phyloP scores from a whole-genome alignment of 1,139 yeast genomes.

The Lodderomyces theae region DNA sequence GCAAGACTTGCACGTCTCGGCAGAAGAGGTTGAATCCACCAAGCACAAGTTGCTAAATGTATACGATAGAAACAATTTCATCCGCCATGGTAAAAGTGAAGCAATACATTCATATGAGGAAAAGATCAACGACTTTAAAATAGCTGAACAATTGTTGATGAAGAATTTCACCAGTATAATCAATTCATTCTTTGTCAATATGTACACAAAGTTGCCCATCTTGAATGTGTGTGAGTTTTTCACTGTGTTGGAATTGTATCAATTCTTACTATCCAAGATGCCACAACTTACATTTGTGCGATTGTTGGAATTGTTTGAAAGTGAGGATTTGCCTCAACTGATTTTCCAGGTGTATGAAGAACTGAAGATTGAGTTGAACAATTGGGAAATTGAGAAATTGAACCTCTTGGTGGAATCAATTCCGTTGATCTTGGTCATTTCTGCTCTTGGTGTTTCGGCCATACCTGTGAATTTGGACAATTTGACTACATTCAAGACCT shows the following conservation, averaged over 20 bases:
- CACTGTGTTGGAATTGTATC: constrained; percentile 31
- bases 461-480: constrained; percentile 36
- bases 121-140: constrained; percentile 16
- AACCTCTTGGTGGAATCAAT: constrained; percentile 22
- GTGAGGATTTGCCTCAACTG: constrained; percentile 11
- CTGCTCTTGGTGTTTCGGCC: constrained; percentile 35
- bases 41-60: constrained; percentile 17
- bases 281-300: constrained; percentile 22
- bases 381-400: constrained; percentile 19
- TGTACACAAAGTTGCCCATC: constrained; percentile 37
- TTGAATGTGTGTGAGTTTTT: constrained; percentile 30
- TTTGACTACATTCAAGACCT: constrained; percentile 26
- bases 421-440: constrained; percentile 29
- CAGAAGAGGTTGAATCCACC: constrained; percentile 15
- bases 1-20: constrained; percentile 18
- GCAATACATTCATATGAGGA: constrained; percentile 15
- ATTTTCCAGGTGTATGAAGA: constrained; percentile 17
- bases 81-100: constrained; percentile 1
- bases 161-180: constrained; percentile 21
- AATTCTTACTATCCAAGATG: constrained; percentile 20
- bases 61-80: constrained; percentile 17
- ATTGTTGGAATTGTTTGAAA: constrained; percentile 21
- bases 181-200: constrained; percentile 34
- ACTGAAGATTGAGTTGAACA: constrained; percentile 20
- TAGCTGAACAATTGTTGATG: constrained; percentile 22